Conservation (phyloP, 2,329 filamentous ascomycete species). For the Didymella sp. region DNA sequence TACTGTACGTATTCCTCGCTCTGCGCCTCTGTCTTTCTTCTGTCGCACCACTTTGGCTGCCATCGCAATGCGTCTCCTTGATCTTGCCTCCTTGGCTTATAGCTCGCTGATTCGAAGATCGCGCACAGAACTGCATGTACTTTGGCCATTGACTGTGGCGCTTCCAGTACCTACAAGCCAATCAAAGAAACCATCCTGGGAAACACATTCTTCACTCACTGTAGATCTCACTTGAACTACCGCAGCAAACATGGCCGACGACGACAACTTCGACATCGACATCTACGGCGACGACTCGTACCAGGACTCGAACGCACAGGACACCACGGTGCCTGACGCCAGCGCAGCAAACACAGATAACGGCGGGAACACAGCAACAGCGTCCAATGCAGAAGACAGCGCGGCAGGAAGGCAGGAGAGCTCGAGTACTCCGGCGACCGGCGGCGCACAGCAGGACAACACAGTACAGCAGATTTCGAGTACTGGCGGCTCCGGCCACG, state of each 20-base stretch:
- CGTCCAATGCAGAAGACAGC: slow-evolving; percentile 21
- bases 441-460: slow-evolving; percentile 35
- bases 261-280: slow-evolving; percentile 75
- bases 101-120: slow-evolving; percentile 47
- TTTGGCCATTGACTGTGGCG: slow-evolving; percentile 44
- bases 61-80: slow-evolving; percentile 20
- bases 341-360: slow-evolving; percentile 37
- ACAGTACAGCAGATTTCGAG: slow-evolving; percentile 54
- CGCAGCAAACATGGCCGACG: slow-evolving; percentile 59
- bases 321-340: slow-evolving; percentile 35
- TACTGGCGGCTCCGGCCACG: slow-evolving; percentile 50
- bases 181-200: slow-evolving; percentile 45
- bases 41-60: slow-evolving; percentile 23
- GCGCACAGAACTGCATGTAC: slow-evolving; percentile 49
- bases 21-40: slow-evolving; percentile 29
- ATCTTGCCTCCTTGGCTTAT: slow-evolving; percentile 29
- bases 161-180: slow-evolving; percentile 50
- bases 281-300: slow-evolving; percentile 68
- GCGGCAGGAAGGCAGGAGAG: slow-evolving; percentile 32
- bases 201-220: slow-evolving; percentile 30
- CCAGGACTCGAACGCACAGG: slow-evolving; percentile 36
- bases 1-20: slow-evolving; percentile 52
- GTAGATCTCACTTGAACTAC: slow-evolving; percentile 34
- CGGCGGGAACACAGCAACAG: slow-evolving; percentile 21
- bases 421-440: slow-evolving; percentile 30